Base-by-base conservation (phyloP, 192 early-diverging fungal species). In the Umbelopsis sp. region DNA sequence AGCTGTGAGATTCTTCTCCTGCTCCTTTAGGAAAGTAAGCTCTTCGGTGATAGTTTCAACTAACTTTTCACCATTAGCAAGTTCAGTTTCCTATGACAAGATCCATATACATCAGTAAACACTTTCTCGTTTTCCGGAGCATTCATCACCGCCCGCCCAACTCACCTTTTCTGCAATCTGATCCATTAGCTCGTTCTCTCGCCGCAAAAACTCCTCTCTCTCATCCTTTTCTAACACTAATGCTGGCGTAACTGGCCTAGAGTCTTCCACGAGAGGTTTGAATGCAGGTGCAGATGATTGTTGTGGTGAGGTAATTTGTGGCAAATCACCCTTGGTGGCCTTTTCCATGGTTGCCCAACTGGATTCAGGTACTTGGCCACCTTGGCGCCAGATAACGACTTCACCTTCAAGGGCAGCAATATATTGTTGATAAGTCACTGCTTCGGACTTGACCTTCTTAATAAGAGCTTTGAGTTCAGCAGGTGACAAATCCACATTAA, bases 111-210 rank as follows among this genome's bases (percentile, higher is more conserved):
- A 53, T 26, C 14, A 54, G 21, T 50, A 2, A 22, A 24, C 52
- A 7, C 52, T 26, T 2, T 49, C 16, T 12, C 20, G 8, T n/a
- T 49, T 9, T 20, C 11, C 6, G n/a, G 47, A 17, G 6, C 20
- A 20, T 47, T 20, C 45, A 47, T 21, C n/a, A 49, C 47, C 16
- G 16, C 1, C 43, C 16, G 20, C 10, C n/a, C 20, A 0, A n/a
- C 56, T 16, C 21, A 75, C 74, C 56, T 94, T 96, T 69, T 98
- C 95, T 2, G 96, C 90, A 47, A 99, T 82, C 68, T 94, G 90
- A 72, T 99, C 96, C 68, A 88, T 91, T 68, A 98, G 87, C 77
- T 99, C 98, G 79, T 97, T 97, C 78, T 99, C 98, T 41, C 98
- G 88, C 53, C 88, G 86, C 79, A 98, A 74, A 71, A 98, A 96